Evolutionary conservation across 2,329 filamentous ascomycete species (phyloP).

Genomic region (Aspergillus pseudonomiae): DNA sequence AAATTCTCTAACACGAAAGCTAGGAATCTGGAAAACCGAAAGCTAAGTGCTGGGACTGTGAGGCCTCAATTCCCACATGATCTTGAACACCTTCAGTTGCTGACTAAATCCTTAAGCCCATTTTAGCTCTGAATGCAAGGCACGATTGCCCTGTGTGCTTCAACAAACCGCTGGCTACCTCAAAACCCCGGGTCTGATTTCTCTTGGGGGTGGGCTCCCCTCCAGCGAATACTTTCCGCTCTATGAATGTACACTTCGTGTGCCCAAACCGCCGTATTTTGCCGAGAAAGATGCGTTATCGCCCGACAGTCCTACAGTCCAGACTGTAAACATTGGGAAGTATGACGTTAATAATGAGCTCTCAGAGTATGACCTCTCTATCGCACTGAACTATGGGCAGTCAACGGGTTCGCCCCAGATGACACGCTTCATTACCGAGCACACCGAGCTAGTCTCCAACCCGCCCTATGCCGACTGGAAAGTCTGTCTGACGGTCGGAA

Average conservation of each 20-base stretch:
- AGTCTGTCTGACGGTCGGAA: neutral
- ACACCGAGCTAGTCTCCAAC: constrained; percentile 80
- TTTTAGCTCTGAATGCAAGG: neutral
- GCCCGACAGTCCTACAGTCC: neutral
- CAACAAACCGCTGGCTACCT: neutral
- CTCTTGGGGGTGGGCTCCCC: neutral
- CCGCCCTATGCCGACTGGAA: constrained; percentile 61
- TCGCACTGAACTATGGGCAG: constrained; percentile 85
- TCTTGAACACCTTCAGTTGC: neutral
- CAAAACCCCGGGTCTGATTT: constrained; percentile 28
- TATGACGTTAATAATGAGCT: neutral
- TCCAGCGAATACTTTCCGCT: neutral
- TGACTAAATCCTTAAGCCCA: neutral
- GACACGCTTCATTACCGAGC: constrained; percentile 82
- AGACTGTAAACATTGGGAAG: neutral
- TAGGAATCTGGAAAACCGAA: neutral
- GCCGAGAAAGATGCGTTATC: neutral
- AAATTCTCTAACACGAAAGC: neutral
- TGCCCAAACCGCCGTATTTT: neutral
- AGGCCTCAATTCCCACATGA: neutral
- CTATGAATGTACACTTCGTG: neutral
- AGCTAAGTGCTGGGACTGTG: neutral
- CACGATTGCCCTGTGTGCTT: neutral
- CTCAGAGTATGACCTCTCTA: constrained; percentile 66
- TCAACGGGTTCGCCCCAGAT: constrained; percentile 78